phyloP scores from a whole-genome alignment of 495 filamentous ascomycete genomes.

The Penicillium egyptiacum region DNA sequence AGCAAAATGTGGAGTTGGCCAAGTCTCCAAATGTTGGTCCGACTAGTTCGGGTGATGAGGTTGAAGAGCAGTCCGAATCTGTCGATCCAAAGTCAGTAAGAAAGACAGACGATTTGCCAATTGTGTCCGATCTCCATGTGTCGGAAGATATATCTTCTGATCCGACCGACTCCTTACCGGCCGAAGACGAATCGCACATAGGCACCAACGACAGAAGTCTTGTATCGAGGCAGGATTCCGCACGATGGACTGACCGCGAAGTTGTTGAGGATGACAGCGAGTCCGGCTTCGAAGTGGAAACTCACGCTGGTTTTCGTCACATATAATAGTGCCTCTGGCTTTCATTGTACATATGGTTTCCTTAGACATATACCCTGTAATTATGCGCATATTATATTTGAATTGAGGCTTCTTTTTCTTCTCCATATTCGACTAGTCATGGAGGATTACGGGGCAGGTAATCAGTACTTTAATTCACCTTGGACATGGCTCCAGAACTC shows the following conservation, averaged over 20 bases:
- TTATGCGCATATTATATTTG: background rate
- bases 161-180: conserved; percentile 9
- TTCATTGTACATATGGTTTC: conserved; percentile 21
- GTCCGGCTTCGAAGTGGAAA: conserved; percentile 26
- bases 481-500: conserved; percentile 70
- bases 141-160: conserved; percentile 2
- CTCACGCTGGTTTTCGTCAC: conserved; percentile 24
- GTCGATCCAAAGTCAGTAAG: conserved; percentile 3
- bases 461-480: conserved; percentile 36
- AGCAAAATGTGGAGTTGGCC: conserved; percentile 51
- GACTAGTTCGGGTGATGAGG: conserved; percentile 49
- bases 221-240: conserved; percentile 36
- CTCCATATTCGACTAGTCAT: background rate
- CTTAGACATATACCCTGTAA: conserved; percentile 17
- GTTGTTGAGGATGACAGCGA: conserved; percentile 36
- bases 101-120: conserved; percentile 3
- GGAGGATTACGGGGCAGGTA: background rate
- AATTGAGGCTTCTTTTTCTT: background rate
- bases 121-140: conserved; percentile 1
- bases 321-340: background rate
- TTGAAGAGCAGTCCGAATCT: conserved; percentile 30
- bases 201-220: conserved; percentile 17
- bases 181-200: conserved; percentile 15
- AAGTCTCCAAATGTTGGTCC: conserved; percentile 39
- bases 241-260: conserved; percentile 41